Percentiles rank a stretch among this genome's conserved stretches.
Conservation (phyloP, 768 basidiomycete genomes). For the Suillus cothurnatus region DNA sequence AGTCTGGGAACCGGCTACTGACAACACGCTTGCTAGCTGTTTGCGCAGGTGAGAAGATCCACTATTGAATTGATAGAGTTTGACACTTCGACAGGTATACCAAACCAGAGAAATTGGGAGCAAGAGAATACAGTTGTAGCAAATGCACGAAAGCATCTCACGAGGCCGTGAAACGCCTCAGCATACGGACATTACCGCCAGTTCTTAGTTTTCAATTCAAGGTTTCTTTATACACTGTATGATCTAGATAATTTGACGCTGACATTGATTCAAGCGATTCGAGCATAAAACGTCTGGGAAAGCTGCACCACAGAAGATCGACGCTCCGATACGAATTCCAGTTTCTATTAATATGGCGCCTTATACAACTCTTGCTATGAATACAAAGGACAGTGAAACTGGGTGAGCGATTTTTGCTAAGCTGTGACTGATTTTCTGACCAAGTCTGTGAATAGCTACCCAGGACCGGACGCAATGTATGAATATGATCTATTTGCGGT, state of each 20-base stretch:
- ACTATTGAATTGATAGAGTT: constrained; percentile 10
- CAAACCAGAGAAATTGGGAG: constrained; percentile 78
- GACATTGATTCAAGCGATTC: constrained; percentile 64
- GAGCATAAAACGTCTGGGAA: constrained; percentile 82
- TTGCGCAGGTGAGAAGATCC: constrained; percentile 58
- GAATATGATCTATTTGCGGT: constrained; percentile 93
- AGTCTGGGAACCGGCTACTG: constrained; percentile 48
- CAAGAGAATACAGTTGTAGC: constrained; percentile 82
- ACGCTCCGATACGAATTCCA: constrained; percentile 80
- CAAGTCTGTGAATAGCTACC: constrained; percentile 34
- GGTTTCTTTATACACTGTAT: constrained; percentile 42
- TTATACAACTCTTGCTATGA: constrained; percentile 70
- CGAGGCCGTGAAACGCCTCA: constrained; percentile 84
- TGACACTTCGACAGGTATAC: constrained; percentile 60
- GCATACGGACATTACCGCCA: constrained; percentile 82
- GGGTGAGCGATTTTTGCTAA: constrained; percentile 24
- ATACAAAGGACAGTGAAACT: constrained; percentile 44
- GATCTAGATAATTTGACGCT: neutral
- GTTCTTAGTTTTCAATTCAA: constrained; percentile 96
- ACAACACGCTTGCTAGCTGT: constrained; percentile 74
- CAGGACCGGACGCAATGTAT: constrained; percentile 70
- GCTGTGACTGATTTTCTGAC: neutral
- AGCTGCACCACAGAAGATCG: constrained; percentile 80
- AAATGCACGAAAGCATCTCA: constrained; percentile 74
- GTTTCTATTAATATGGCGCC: constrained; percentile 86